phyloP scores from a whole-genome alignment of 108 stramenopile genomes.

The Fragilariopsis cylindrus region DNA sequence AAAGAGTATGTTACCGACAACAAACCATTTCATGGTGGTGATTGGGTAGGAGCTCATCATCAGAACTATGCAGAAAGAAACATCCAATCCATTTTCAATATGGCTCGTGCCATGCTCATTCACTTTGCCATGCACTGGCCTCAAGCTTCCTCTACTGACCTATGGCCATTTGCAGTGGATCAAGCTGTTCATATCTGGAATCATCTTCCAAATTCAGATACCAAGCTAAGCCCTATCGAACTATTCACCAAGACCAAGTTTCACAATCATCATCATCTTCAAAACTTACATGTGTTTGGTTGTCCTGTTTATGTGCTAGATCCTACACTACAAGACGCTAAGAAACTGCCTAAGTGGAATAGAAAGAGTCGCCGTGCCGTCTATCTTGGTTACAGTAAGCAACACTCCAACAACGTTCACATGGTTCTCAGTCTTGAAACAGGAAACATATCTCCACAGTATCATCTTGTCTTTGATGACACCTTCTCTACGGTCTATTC shows the following conservation, averaged over 20 bases:
- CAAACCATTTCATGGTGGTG: constrained; percentile 27
- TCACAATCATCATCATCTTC: constrained; percentile 6
- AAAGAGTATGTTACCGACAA: constrained; percentile 39
- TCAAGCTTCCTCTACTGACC: constrained; percentile 2
- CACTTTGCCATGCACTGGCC: constrained; percentile 55
- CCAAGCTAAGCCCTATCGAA: constrained; percentile 33
- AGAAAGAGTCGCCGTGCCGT: constrained; percentile 25
- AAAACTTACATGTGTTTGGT: constrained; percentile 19
- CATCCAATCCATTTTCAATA: constrained; percentile 32
- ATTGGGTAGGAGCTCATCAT: constrained; percentile 45
- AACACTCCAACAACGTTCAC: constrained; percentile 39
- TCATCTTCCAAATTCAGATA: constrained; percentile 21
- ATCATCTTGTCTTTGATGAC: constrained; percentile 48
- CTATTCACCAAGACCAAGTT: not conserved
- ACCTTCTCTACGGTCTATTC: constrained; percentile 22
- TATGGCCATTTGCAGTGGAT: constrained; percentile 47
- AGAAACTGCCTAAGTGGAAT: constrained; percentile 48
- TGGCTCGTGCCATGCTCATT: constrained; percentile 37
- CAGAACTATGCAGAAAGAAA: constrained; percentile 49
- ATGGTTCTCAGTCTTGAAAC: constrained; percentile 39
- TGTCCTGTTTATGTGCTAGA: constrained; percentile 52
- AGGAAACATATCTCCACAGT: constrained; percentile 36
- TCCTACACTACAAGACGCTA: constrained; percentile 31
- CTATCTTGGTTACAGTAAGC: constrained; percentile 36
- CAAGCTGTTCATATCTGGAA: constrained; percentile 47